A percentile compares a stretch with the other conserved stretches of the same genome.
Conservation (phyloP, 1,284 basidiomycete species). For the Macrocystidia cucumis region DNA sequence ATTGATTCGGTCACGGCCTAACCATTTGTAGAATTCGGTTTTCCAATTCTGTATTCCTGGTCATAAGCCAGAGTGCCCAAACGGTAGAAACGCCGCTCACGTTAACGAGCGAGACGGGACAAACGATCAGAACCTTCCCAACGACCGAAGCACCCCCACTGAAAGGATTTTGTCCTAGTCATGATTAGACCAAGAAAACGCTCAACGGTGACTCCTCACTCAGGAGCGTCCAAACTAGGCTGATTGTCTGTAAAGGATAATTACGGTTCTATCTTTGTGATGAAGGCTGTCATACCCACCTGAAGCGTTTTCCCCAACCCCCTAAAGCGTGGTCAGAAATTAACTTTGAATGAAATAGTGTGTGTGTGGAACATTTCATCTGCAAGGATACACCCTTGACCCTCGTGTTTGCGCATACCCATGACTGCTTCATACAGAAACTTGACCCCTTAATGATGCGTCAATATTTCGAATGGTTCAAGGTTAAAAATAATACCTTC, state of each 20-base stretch:
- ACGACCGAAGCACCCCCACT: conserved; percentile 49
- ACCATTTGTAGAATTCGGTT: conserved; percentile 93
- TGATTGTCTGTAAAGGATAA: conserved; percentile 61
- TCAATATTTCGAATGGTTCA: conserved; percentile 1
- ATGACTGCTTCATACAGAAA: conserved; percentile 97
- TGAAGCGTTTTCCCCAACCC: conserved; percentile 93
- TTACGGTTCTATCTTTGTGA: conserved; percentile 3
- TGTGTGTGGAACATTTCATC: conserved; percentile 83
- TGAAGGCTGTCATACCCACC: conserved; percentile 22
- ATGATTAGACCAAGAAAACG: conserved; percentile 2
- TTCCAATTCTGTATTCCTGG: conserved; percentile 76
- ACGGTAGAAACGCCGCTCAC: conserved; percentile 28
- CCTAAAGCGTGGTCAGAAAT: conserved; percentile 38
- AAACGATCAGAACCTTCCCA: conserved; percentile 85
- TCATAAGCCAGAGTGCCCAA: not conserved
- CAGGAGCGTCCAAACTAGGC: conserved; percentile 82
- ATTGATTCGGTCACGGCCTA: conserved; percentile 76
- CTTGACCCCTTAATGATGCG: conserved; percentile 46
- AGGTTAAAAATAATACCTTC: conserved; percentile 50
- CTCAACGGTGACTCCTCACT: conserved; percentile 40
- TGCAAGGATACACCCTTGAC: conserved; percentile 91
- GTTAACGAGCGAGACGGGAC: conserved; percentile 87
- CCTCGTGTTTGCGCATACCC: conserved; percentile 86
- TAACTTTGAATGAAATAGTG: conserved; percentile 9
- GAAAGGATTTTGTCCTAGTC: conserved; percentile 79